Percentiles rank a stretch among this genome's conserved stretches.
phyloP scores from a whole-genome alignment of 2,329 filamentous ascomycete species.

The Pestalotiopsis sp. region DNA sequence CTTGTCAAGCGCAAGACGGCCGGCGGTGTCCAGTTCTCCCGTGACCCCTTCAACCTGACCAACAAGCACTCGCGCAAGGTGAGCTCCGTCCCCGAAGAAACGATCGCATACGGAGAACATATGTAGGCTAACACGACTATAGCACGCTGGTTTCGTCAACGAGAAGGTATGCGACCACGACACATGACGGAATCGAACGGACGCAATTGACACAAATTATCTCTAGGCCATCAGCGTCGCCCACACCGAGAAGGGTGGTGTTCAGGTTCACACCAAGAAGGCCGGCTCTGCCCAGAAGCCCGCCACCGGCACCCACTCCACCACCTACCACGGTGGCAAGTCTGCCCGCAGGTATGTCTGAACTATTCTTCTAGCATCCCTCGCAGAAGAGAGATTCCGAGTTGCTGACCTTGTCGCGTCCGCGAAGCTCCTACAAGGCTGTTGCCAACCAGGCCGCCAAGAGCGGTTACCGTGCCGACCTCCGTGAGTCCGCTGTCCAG shows the following conservation, averaged over 20 bases:
- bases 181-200: not conserved
- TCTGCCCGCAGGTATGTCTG: slow-evolving; percentile 71
- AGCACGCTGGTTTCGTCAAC: slow-evolving; percentile 93
- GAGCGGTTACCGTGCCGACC: slow-evolving; percentile 80
- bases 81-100: slow-evolving; percentile 11
- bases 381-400: slow-evolving; percentile 1
- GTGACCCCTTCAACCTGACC: slow-evolving; percentile 88
- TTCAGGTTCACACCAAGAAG: slow-evolving; percentile 87
- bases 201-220: slow-evolving; percentile 25
- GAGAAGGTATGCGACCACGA: slow-evolving; percentile 67
- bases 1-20: slow-evolving; percentile 84
- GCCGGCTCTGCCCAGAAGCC: slow-evolving; percentile 71
- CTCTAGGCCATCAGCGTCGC: slow-evolving; percentile 78
- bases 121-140: slow-evolving; percentile 21
- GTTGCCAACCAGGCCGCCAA: slow-evolving; percentile 82
- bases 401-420: slow-evolving; percentile 15
- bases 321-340: slow-evolving; percentile 71
- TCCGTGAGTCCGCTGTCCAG: slow-evolving; percentile 76
- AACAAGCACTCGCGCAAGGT: slow-evolving; percentile 95
- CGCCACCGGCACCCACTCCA: slow-evolving; percentile 62
- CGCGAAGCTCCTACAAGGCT: slow-evolving; percentile 77
- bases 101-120: not conserved
- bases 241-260: slow-evolving; percentile 73
- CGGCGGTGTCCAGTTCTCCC: slow-evolving; percentile 87
- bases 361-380: not conserved